Evolutionary conservation across 2,329 filamentous ascomycete genomes (phyloP).

Genomic region (Colletotrichum higginsianum): DNA sequence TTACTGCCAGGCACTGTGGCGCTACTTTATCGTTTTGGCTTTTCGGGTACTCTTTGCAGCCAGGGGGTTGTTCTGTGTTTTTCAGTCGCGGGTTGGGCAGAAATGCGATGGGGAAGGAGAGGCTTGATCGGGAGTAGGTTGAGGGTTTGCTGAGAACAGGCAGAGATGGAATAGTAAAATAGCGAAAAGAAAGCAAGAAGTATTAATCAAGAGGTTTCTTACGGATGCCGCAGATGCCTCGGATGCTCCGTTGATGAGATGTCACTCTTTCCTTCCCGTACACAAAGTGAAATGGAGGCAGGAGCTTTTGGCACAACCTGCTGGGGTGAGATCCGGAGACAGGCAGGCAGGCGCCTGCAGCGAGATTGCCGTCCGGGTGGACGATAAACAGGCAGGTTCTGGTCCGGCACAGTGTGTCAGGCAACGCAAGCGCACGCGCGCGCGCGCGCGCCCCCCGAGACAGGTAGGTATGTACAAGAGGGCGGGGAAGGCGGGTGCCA

Average conservation of each 20-base stretch:
- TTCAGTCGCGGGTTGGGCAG: slow-evolving; percentile 14
- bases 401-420: slow-evolving; percentile 4
- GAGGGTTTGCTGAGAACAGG: too few species aligned
- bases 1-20: slow-evolving; percentile 16
- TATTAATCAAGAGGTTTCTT: too few species aligned
- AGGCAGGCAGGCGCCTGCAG: slow-evolving; percentile 1
- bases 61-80: not conserved
- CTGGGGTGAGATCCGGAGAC: not conserved
- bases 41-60: slow-evolving; percentile 1
- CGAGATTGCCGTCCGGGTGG: not conserved
- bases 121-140: not conserved
- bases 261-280: not conserved
- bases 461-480: slow-evolving; percentile 2
- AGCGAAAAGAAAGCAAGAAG: not conserved
- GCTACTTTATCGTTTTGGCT: slow-evolving; percentile 28
- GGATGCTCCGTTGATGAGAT: not conserved
- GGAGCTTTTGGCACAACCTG: not conserved
- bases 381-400: not conserved
- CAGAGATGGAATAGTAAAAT: not conserved
- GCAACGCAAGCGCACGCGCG: slow-evolving; percentile 30
- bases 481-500: too few species aligned
- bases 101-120: not conserved
- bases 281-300: not conserved
- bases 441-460: slow-evolving; percentile 17
- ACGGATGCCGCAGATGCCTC: too few species aligned